phyloP scores from a whole-genome alignment of 1,284 basidiomycete genomes.

The Puccinia polysora region DNA sequence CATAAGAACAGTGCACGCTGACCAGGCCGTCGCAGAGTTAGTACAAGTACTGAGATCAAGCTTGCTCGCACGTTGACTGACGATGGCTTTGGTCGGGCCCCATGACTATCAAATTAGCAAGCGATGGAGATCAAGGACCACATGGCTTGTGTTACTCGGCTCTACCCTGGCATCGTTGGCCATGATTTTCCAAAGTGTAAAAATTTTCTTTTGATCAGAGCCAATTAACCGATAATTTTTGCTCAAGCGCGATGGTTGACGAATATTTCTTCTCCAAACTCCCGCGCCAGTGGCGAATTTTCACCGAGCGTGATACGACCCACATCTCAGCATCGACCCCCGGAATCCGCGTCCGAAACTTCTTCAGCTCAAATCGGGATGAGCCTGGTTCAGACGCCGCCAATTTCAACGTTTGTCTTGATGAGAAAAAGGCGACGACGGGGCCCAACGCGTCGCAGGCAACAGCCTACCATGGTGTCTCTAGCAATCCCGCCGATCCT shows the following conservation, averaged over 20 bases:
- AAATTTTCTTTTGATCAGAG: not conserved
- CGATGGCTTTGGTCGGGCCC: not conserved
- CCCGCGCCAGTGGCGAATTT: slow-evolving; percentile 20
- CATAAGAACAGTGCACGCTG: slow-evolving; percentile 7
- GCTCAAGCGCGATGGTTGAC: not conserved
- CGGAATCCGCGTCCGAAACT: slow-evolving; percentile 10
- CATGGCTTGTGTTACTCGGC: slow-evolving; percentile 35
- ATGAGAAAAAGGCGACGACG: not conserved
- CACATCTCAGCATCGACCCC: slow-evolving; percentile 12
- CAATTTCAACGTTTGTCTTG: not conserved
- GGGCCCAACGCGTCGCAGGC: no score
- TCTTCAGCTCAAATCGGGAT: slow-evolving; percentile 1
- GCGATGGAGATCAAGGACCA: slow-evolving; percentile 22
- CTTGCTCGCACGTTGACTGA: not conserved
- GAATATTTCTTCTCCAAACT: not conserved
- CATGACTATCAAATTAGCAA: slow-evolving; percentile 1
- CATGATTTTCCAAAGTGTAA: slow-evolving; percentile 42
- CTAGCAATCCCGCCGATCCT: no score
- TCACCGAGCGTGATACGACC: slow-evolving; percentile 35
- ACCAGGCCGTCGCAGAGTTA: slow-evolving; percentile 26
- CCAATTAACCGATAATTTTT: not conserved
- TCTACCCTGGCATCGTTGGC: slow-evolving; percentile 35
- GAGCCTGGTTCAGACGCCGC: slow-evolving; percentile 2
- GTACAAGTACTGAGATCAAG: not conserved
- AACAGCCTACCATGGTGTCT: no score